Conservation (phyloP, 495 filamentous ascomycete genomes). For the Geoglossum glabrum region DNA sequence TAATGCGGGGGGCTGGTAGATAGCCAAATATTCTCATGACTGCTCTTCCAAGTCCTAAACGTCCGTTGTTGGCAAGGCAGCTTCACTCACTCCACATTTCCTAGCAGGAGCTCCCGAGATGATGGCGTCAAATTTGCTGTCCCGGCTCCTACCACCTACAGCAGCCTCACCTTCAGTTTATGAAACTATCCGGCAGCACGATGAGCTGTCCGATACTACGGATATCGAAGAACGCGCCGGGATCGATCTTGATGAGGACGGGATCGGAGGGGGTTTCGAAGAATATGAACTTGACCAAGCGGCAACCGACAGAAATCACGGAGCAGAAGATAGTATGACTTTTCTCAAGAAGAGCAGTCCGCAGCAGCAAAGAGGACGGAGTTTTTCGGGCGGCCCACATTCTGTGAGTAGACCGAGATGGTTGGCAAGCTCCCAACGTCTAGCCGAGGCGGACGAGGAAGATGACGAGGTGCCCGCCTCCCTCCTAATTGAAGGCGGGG, state of each 20-base stretch:
- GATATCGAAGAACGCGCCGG: conserved; percentile 50
- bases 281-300: conserved; percentile 53
- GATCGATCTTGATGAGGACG: conserved; percentile 49
- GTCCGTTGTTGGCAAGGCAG: background rate
- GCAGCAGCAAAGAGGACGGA: background rate
- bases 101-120: conserved; percentile 14
- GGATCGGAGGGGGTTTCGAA: conserved; percentile 41
- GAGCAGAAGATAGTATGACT: conserved; percentile 34
- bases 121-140: conserved; percentile 66
- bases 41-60: background rate
- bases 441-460: conserved; percentile 39
- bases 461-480: conserved; percentile 89
- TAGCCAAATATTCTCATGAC: background rate
- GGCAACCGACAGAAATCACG: conserved; percentile 39
- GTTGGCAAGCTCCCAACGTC: background rate
- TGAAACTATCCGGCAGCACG: conserved; percentile 43
- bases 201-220: conserved; percentile 33
- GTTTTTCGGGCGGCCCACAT: background rate
- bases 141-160: conserved; percentile 44
- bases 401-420: conserved; percentile 8
- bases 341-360: background rate
- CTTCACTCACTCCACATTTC: background rate
- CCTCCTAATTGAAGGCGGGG: conserved; percentile 53
- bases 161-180: conserved; percentile 45
- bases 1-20: background rate